Evolutionary conservation across 1,284 basidiomycete genomes (phyloP).

Genomic region (Ceratobasidium sp.): DNA sequence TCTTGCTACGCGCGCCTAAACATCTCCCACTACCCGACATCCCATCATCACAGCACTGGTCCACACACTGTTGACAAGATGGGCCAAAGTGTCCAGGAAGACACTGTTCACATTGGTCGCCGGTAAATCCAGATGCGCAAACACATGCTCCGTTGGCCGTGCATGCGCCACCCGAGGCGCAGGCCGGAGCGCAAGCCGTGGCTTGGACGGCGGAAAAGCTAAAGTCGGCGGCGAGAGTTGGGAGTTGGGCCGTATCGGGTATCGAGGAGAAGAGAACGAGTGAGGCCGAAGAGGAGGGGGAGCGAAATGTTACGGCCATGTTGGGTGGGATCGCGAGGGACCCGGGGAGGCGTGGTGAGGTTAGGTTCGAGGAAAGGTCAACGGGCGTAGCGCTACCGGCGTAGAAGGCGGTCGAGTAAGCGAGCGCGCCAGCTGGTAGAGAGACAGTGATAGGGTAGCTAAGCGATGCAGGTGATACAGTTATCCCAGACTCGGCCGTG

Average conservation of each 20-base stretch:
- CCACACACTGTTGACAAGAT: constrained; percentile 65
- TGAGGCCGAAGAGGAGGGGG: constrained; percentile 25
- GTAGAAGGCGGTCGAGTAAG: constrained; percentile 24
- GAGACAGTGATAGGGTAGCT: constrained; percentile 30
- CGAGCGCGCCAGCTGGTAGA: constrained; percentile 18
- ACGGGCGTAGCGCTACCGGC: constrained; percentile 21
- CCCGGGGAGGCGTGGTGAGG: constrained; percentile 28
- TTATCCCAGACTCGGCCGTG: constrained; percentile 18
- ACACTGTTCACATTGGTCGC: constrained; percentile 82
- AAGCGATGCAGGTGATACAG: not conserved
- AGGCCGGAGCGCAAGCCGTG: constrained; percentile 72
- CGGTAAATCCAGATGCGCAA: constrained; percentile 80
- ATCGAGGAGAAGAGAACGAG: constrained; percentile 82
- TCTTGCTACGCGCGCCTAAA: constrained; percentile 65
- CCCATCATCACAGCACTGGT: constrained; percentile 78
- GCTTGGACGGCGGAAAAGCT: constrained; percentile 77
- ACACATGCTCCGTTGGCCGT: constrained; percentile 73
- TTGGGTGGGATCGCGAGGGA: constrained; percentile 35
- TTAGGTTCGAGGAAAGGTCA: constrained; percentile 18
- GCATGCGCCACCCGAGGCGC: constrained; percentile 78
- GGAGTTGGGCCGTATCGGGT: constrained; percentile 79
- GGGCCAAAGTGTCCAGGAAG: constrained; percentile 78
- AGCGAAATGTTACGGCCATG: constrained; percentile 35
- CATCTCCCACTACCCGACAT: constrained; percentile 80
- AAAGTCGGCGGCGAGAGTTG: constrained; percentile 63